phyloP scores from a whole-genome alignment of 2,329 filamentous ascomycete genomes.

The Aspergillus caelatus region DNA sequence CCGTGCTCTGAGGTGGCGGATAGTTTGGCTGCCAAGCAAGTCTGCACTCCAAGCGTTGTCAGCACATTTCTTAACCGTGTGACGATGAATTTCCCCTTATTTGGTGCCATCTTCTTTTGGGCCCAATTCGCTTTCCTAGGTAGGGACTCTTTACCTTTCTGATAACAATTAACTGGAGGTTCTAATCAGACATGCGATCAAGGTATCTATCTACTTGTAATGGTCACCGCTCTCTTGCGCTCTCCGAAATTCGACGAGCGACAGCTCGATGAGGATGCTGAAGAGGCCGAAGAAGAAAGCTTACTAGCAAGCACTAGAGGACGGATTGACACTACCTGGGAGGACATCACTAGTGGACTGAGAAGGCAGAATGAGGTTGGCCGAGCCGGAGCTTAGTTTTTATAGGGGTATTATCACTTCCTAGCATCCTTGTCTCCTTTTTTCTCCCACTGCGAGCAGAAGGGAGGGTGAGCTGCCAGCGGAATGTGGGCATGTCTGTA shows the following conservation, averaged over 20 bases:
- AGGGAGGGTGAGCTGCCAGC: not conserved
- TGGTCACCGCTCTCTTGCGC: slow-evolving; percentile 76
- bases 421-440: not conserved
- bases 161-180: not conserved
- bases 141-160: slow-evolving; percentile 26
- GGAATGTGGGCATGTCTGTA: not conserved
- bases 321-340: slow-evolving; percentile 83
- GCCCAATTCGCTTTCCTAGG: slow-evolving; percentile 89
- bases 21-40: slow-evolving; percentile 70
- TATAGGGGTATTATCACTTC: not conserved
- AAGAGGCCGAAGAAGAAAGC: slow-evolving; percentile 91
- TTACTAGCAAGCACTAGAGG: slow-evolving; percentile 80
- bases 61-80: slow-evolving; percentile 92
- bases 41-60: slow-evolving; percentile 89
- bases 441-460: not conserved
- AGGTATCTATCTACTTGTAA: slow-evolving; percentile 77
- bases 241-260: slow-evolving; percentile 75
- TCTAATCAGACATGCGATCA: not conserved
- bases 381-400: slow-evolving; percentile 2
- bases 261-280: slow-evolving; percentile 83
- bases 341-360: slow-evolving; percentile 73
- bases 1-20: slow-evolving; percentile 78
- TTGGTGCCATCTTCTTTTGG: slow-evolving; percentile 93
- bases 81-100: slow-evolving; percentile 92
- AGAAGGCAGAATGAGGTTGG: slow-evolving; percentile 20